Evolutionary conservation across 306 rosid species (phyloP).

Genomic region (Inga laurina): DNA sequence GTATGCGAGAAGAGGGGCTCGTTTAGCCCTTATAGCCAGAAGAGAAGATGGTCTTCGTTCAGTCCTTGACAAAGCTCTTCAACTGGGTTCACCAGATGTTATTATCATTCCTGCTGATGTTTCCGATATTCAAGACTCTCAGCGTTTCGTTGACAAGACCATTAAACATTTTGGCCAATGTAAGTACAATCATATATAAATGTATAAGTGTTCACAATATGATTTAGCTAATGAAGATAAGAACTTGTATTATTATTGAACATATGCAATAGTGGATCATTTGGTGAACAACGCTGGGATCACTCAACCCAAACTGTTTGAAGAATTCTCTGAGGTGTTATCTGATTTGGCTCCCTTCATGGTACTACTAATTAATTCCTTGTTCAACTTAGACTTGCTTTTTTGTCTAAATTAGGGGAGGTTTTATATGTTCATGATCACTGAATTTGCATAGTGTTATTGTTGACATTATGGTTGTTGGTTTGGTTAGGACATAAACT

Average conservation of each 20-base stretch:
- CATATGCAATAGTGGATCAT: constrained; percentile 18
- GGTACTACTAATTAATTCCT: background rate
- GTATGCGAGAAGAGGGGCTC: constrained; percentile 28
- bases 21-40: constrained; percentile 22
- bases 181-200: background rate
- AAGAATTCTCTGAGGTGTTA: background rate
- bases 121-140: constrained; percentile 13
- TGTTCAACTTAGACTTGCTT: too few species aligned
- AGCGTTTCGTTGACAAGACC: constrained; percentile 9
- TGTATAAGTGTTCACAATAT: background rate
- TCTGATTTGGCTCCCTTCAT: constrained; percentile 24
- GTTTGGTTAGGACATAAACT: constrained; percentile 21
- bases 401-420: too few species aligned
- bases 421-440: too few species aligned
- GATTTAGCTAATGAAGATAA: background rate
- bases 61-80: background rate
- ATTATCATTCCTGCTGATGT: constrained; percentile 19
- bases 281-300: constrained; percentile 28
- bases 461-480: too few species aligned
- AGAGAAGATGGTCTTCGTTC: constrained; percentile 18
- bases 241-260: background rate
- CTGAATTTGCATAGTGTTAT: too few species aligned
- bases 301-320: background rate
- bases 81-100: background rate
- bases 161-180: constrained; percentile 19